phyloP scores from a whole-genome alignment of 2,329 filamentous ascomycete genomes.

The Sclerotinia borealis region DNA sequence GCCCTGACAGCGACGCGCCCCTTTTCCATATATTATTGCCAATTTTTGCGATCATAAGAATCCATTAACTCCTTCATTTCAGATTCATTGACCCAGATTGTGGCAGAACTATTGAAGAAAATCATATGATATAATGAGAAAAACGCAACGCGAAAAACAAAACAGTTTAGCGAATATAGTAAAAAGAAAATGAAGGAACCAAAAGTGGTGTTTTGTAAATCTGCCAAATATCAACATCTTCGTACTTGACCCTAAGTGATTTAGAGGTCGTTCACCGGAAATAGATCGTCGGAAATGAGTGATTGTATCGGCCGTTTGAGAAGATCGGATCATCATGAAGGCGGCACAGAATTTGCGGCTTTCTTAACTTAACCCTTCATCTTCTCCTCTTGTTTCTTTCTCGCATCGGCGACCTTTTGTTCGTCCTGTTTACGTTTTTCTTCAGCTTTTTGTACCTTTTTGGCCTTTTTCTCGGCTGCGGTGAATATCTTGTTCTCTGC shows the following conservation, averaged over 20 bases:
- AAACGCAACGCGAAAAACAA: neutral
- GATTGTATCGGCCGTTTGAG: neutral
- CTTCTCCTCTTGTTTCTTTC: conserved; percentile 5
- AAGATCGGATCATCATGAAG: neutral
- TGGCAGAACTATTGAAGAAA: neutral
- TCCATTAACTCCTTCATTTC: neutral
- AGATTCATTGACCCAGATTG: neutral
- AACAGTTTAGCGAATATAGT: neutral
- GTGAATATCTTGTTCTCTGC: conserved; percentile 9
- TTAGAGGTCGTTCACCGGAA: neutral
- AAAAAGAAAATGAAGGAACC: neutral
- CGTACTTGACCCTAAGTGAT: neutral
- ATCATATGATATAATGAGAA: neutral
- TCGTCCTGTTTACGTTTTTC: conserved; percentile 11
- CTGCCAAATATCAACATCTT: neutral
- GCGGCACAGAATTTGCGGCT: neutral
- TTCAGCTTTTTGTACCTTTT: conserved; percentile 7
- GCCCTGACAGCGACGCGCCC: neutral
- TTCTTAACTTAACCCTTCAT: neutral
- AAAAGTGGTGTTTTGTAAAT: neutral
- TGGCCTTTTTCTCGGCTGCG: conserved; percentile 14
- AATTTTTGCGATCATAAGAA: neutral
- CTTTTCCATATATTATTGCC: neutral
- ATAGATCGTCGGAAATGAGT: neutral
- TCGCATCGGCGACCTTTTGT: conserved; percentile 7